Evolutionary conservation across 257 asterid genomes (phyloP).

Genomic region (Capsicum baccatum): DNA sequence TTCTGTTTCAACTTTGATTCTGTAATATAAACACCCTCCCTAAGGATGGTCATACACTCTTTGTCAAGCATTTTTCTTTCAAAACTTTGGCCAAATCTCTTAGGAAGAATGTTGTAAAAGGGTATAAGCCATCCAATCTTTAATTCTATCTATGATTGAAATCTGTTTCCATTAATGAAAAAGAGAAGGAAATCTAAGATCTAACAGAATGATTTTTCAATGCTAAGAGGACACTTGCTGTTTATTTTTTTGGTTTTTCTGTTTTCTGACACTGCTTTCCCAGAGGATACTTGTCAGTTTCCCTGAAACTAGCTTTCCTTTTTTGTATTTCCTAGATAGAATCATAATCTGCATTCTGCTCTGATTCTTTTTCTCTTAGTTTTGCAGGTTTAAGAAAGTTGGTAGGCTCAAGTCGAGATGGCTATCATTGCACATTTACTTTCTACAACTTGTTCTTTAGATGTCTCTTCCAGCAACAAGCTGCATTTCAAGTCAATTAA

Average conservation of each 20-base stretch:
- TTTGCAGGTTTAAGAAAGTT: constrained; percentile 44
- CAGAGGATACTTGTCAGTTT: not conserved
- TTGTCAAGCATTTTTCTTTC: not conserved
- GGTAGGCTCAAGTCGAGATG: constrained; percentile 8
- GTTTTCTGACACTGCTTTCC: not conserved
- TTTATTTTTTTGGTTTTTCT: not conserved
- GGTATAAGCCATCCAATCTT: not conserved
- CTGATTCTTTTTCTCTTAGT: constrained; percentile 6
- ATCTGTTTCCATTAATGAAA: not conserved
- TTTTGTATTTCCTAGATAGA: not conserved
- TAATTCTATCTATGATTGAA: constrained; percentile 3
- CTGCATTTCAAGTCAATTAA: constrained; percentile 38
- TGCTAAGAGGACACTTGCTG: not conserved
- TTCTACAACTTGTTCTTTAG: constrained; percentile 60
- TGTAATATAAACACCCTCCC: not conserved
- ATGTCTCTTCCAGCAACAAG: constrained; percentile 45
- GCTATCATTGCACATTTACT: constrained; percentile 72
- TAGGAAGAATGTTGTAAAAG: not conserved
- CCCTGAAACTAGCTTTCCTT: not conserved
- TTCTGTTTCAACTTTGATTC: not conserved
- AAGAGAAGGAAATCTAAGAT: not conserved
- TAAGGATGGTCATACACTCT: not conserved
- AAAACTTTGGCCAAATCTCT: not conserved
- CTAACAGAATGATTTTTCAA: not conserved
- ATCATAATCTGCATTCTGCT: not conserved